Evolutionary conservation across 2,329 filamentous ascomycete species (phyloP), one percentile per base, ranked within the genome.

Genomic region (Cryphonectria radicalis): DNA sequence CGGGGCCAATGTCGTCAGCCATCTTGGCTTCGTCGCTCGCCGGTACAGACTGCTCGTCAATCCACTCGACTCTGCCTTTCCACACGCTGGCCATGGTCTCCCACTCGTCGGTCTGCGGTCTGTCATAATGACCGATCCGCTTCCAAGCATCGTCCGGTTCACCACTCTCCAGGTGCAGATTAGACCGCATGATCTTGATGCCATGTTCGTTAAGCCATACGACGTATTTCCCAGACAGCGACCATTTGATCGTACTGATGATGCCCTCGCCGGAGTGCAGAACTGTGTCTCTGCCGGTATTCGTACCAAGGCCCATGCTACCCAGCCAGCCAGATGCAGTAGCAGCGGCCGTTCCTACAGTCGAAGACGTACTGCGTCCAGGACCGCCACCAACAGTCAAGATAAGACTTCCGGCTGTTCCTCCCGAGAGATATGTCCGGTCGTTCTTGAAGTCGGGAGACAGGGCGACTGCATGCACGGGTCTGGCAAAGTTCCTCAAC

Each of bases 191-290:
- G 73, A 99, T 96, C 80, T 98, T 98, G 79, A 98, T 97, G 4
- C 96, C 96, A 77, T 97, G 92, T 81, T 99, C 96, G 77, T 98
- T 99, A 57, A 97, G 87, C 96, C 96, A 99, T 0, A 91, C 93
- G 0, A 98, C 92, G 77, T 95, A 98, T 81, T 92, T 96, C 0
- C 96, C 95, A 0, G 94, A 95, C 57, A 95, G 80, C 0, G 95
- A 98, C 94, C 95, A 99, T 80, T 97, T 95, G 78, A 99, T 96
- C 4, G 91, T 92, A 79, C 90, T 95, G 74, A 99, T 96, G 2
- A 90, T 89, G 4, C 96, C 96, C 82, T 99, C 97, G 2, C 96
- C 96, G 10, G 93, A 94, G 78, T 99, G 96, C 63, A 98, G 81
- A 3, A 98, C 85, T 0, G 90, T 94, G 78, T 99, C 96, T 78